phyloP scores from a whole-genome alignment of 306 rosid genomes.

The Gleditsia sinensis region DNA sequence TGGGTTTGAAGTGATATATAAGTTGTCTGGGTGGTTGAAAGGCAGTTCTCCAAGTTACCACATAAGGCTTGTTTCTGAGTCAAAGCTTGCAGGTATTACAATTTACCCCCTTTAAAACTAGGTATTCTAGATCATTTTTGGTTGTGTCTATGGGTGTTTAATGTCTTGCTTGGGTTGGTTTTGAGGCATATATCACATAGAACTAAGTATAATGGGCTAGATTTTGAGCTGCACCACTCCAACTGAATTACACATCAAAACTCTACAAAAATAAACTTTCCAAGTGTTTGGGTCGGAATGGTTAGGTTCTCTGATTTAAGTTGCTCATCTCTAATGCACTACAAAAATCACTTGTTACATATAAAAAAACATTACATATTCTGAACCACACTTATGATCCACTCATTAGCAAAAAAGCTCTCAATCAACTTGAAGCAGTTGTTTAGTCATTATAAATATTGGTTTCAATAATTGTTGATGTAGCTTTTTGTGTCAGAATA shows the following conservation, averaged over 20 bases:
- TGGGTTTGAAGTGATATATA: conserved; percentile 78
- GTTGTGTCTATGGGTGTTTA: not conserved
- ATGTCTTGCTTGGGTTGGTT: not conserved
- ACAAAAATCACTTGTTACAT: not conserved
- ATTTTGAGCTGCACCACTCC: not conserved
- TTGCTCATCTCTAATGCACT: not conserved
- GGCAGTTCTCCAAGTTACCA: conserved; percentile 61
- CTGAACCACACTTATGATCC: not conserved
- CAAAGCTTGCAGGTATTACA: conserved; percentile 66
- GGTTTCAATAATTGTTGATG: not conserved
- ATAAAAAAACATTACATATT: not conserved
- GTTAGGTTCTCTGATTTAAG: not conserved
- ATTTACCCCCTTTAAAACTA: not conserved
- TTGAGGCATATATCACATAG: not conserved
- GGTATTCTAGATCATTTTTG: not conserved
- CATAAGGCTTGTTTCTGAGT: conserved; percentile 71
- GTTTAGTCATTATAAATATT: not conserved
- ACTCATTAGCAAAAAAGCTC: not conserved
- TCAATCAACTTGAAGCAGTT: not conserved
- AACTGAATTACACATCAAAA: not conserved
- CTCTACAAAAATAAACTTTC: not conserved
- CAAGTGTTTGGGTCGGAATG: not conserved
- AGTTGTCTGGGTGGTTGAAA: conserved; percentile 92
- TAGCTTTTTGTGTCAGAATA: not conserved
- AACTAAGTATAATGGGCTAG: not conserved